Base-by-base conservation (phyloP, 2,329 filamentous ascomycete genomes). In the Cercospora sp. region DNA sequence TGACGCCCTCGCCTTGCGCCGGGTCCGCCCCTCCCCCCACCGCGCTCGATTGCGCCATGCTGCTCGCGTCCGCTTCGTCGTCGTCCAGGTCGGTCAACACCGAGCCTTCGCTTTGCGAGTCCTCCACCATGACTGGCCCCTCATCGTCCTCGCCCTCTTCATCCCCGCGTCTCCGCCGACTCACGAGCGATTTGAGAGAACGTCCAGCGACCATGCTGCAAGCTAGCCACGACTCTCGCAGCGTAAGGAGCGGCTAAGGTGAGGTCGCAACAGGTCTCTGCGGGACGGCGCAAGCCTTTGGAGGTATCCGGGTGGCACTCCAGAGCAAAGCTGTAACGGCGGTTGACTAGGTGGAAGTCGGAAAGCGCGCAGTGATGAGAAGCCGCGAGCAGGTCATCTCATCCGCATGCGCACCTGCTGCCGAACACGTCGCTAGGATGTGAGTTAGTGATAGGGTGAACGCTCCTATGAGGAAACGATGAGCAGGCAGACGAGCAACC, bases 91-190 rank as follows among this genome's bases (percentile, higher is more conserved):
- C 85, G 73, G 83, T 89, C 70, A 84, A 81, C 23, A 83, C 79
- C 12, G 88, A 89, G 42, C 82, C 84, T 76, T 89, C 88, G 77
- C 87, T 90, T 79, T 88, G 80, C 48, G 88, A 89, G 76, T 89
- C 88, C 72, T 88, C 87, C 61, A 86, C 84, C 66, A 85, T 85
- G 62, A 81, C 82, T 68, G 85, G 73, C 45, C 75, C 77, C 71
- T 82, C 79, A 61, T 91, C 89, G 72, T 91, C 90, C 74, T 91
- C 90, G 73, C 86, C 89, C 77, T 91, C 89, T 75, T 91, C 89
- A 79, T 89, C 88, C 72, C 88, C 85, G 74, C 89, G 87, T 78
- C 90, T 88, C 76, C 89, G 87, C 74, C 87, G 87, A 77, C 88
- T 88, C 79, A 90, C 86, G 74, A 88, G 79, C 80, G 88, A 89